These are phyloP conservation scores for Colletotrichum theobromicola DNA, from an alignment of 2,329 filamentous ascomycete species.

Conservation along the genomic window DNA sequence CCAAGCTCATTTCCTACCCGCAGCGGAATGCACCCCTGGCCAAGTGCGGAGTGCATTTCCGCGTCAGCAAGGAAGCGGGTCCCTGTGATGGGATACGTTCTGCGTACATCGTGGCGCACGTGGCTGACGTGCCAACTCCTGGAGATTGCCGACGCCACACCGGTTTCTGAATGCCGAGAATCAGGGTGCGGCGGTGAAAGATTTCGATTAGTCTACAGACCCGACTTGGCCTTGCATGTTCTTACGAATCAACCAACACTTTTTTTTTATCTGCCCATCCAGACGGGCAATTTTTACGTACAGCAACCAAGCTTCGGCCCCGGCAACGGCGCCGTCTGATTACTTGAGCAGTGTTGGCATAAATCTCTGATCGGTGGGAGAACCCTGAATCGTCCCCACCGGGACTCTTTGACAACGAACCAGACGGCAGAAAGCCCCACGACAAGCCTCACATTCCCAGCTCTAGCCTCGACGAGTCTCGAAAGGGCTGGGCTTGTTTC, in stretches of 20 bases:
- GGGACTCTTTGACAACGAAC: not conserved
- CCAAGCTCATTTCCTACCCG: not conserved
- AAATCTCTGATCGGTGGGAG: not conserved
- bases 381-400: not conserved
- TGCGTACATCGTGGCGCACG: not conserved
- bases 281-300: not conserved
- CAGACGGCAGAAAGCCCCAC: not conserved
- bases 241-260: not conserved
- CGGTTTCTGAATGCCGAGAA: slow-evolving; percentile 1
- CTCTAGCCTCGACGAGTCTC: not conserved
- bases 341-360: not conserved
- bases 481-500: not conserved
- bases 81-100: not conserved
- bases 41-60: not conserved
- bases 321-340: not conserved
- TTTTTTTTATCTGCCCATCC: not conserved
- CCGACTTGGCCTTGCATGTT: not conserved
- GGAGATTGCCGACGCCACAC: slow-evolving; percentile 6
- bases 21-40: not conserved
- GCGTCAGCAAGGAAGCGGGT: not conserved
- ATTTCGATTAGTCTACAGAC: not conserved
- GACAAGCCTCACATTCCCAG: not conserved
- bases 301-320: not conserved
- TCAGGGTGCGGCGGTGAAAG: not conserved
- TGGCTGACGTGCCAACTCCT: not conserved